phyloP scores from a whole-genome alignment of 1,284 basidiomycete genomes.

The Cutaneotrichosporon mucoides region DNA sequence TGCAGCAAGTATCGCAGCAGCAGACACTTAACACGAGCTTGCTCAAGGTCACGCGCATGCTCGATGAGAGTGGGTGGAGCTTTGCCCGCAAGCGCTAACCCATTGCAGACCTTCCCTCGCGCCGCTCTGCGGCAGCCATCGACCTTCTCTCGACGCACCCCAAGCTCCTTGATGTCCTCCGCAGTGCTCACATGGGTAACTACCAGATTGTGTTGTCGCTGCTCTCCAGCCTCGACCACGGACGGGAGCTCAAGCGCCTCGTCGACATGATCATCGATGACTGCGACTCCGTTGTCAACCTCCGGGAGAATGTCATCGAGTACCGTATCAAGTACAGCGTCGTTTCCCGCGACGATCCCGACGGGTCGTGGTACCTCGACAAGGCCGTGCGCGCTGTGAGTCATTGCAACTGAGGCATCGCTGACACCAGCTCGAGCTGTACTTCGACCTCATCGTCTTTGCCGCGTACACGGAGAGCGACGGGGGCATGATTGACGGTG shows the following conservation, averaged over 20 bases:
- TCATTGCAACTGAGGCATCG: not conserved
- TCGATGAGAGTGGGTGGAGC: conserved; percentile 55
- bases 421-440: conserved; percentile 53
- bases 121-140: conserved; percentile 61
- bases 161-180: conserved; percentile 72
- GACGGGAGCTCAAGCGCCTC: conserved; percentile 71
- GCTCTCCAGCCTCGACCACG: conserved; percentile 80
- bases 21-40: conserved; percentile 78
- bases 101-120: conserved; percentile 43
- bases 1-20: conserved; percentile 68
- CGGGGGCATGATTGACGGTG: conserved; percentile 60
- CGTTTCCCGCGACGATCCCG: conserved; percentile 66
- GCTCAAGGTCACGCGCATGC: conserved; percentile 73
- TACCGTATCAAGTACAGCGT: conserved; percentile 80
- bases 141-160: conserved; percentile 77
- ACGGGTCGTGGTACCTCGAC: conserved; percentile 44
- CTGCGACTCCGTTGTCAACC: conserved; percentile 83
- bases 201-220: conserved; percentile 86
- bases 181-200: conserved; percentile 81
- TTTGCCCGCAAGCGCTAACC: too few species aligned
- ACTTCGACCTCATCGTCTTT: conserved; percentile 92
- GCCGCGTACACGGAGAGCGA: conserved; percentile 81
- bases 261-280: conserved; percentile 85
- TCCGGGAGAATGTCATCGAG: conserved; percentile 81
- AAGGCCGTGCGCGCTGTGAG: conserved; percentile 50